Base-by-base conservation (phyloP, 2,329 filamentous ascomycete species). In the Tolypocladium inflatum region DNA sequence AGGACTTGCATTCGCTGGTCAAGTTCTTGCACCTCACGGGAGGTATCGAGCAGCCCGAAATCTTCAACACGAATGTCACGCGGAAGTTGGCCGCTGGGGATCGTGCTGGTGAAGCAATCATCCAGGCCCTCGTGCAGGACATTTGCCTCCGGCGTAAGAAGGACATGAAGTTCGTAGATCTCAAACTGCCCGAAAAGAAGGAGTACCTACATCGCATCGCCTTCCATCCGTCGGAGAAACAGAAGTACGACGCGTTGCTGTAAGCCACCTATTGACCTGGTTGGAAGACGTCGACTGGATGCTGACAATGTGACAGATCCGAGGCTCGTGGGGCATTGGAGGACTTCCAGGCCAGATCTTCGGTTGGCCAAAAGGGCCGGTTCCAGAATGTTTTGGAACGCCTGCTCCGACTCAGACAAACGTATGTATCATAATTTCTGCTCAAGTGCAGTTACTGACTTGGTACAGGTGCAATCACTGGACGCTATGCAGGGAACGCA, bases 131-230 rank as follows among this genome's bases (percentile, higher is more conserved):
- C 51, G 92, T 96, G 84, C 79, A 80, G n/a, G 85, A 88, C 21
- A 81, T 96, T 53, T 94, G 89, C 65, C 78, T 96, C 26, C 83
- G 91, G 42, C 84, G 91, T 42, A 88, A 86, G 71, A 96, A 96
- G 70, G 87, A 93, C 58, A 96, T 96, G 91, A 80, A 81, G 6
- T 96, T 95, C 66, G 82, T 96, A 56, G 90, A 96, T 63, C 76
- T 96, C 23, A 88, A 85, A 61, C 78, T 96, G 10, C 91, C 91
- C 0, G 78, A 85, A 17, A 85, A 95, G 66, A 87, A 85, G 1
- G 90, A 93, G 67, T 91, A 88, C 63, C 78, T 94, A 7, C 86
- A 94, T 65, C 83, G 83, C 10, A 84, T 96, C 63, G 78, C 85
- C 10, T 91, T 96, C 65, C 81, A 85, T 50, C 72, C 82, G 0